Base-by-base conservation (phyloP, 345 rosid genomes). In the Leavenworthia alabamica region DNA sequence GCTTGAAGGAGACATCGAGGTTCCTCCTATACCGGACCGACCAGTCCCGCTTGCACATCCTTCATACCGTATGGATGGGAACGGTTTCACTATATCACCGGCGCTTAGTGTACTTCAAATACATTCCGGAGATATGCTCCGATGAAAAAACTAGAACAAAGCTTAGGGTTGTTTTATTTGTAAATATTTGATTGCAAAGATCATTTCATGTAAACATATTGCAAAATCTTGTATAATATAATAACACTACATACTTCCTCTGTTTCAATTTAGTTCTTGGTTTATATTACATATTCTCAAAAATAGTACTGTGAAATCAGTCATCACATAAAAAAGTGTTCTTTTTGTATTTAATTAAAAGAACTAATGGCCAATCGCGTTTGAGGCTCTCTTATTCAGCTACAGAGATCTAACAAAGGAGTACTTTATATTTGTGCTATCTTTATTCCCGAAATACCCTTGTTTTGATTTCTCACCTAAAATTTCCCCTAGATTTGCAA, bases 1-100 rank as follows among this genome's bases (percentile, higher is more conserved):
- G 98, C 71, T 92, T 40, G 95, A 92, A 79, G 96, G 95, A 33
- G 98, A 91, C 36, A 77, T 82, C 20, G 95, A 92, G 56, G 93
- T 89, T 49, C 95, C 95, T 8, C 57, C 78, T 0, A 78, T 89
- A 47, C 91, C 96, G 0, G 94, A 91, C 40, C 77, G 94, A 59
- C 96, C 98, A 13, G 55, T 68, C 58, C 77, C 77, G 5, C 86
- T 72, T 4, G 51, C 72, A 2, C 72, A 66, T 54, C 72, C 72
- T 29, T 72, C 76, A 0, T 72, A 65, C 58, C 60, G 68, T 3
- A 22, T 45, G 19, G 76, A 72, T 2, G 72, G 72, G 0, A 60
- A 59, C 23, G 76, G 67, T 17, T 60, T 66, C 63, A 72, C 67
- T 17, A 37, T 66, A 45, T 72, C 72, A 39, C 72, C 76, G 23